Evolutionary conservation across 2,329 filamentous ascomycete genomes (phyloP), one percentile per base, ranked within the genome.

Genomic region (Aschersonia sp.): DNA sequence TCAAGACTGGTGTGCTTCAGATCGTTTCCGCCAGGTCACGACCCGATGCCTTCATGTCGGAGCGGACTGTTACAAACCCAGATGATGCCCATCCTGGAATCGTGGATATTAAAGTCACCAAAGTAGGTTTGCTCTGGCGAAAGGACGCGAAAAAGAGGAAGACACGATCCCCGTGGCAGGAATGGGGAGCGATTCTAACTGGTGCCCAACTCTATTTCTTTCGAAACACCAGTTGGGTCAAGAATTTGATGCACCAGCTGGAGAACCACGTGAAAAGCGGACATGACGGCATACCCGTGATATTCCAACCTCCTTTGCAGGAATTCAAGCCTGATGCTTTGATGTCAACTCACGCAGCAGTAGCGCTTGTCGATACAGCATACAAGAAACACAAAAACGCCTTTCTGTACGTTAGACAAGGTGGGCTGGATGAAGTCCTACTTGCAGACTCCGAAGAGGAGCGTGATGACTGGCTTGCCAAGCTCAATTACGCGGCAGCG

Each of bases 191-290:
- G 30, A 85, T 98, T 50, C 74, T 98, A 31, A 98, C 92, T 1
- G 88, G 91, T n/a, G 94, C 92, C 5, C 91, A 96, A 59, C 76
- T 98, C 5, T 98, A 96, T 63, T 88, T 98, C 64, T 98, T 97
- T 69, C 83, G 87, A 50, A 96, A 97, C 61, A 84, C 88, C 4
- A 74, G 81, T 28, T 98, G 92, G 91, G 81, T 94, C 35, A 97
- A 95, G 64, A 85, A 77, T 50, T 66, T 98, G 53, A 89, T 97
- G 69, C 78, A 85, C 53, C 92, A 98, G 61, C 83, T 91, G 60
- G 89, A 95, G 44, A 72, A 74, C 9, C 87, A 95, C 57, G 73
- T 88, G 55, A 92, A 84, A 60, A 78, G 83, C 47, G 87, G 85
- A 3, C 77, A 87, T 50, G 78, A 84, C 50, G 81, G 80, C 1